Evolutionary conservation across 2,329 filamentous ascomycete genomes (phyloP).

Genomic region (Aureobasidium sp.): DNA sequence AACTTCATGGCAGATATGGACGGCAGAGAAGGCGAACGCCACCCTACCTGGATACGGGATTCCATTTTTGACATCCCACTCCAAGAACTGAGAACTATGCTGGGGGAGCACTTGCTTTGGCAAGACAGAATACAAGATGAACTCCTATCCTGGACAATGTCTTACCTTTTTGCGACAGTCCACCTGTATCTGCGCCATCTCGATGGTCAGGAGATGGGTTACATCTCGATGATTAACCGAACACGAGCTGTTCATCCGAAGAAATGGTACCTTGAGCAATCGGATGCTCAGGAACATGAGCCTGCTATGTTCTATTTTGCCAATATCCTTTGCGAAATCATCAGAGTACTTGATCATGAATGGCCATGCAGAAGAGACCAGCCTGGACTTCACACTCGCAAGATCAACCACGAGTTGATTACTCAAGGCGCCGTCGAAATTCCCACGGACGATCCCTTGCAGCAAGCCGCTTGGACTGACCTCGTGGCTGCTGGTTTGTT

Average conservation of each 20-base stretch:
- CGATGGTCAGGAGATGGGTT: neutral
- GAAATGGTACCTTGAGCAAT: neutral
- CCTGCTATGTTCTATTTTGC: neutral
- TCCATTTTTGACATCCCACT: neutral
- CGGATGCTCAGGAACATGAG: too few species aligned
- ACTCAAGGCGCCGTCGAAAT: neutral
- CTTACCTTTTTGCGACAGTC: neutral
- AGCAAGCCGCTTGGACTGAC: neutral
- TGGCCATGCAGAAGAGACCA: neutral
- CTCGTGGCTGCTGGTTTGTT: neutral
- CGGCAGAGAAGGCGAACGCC: neutral
- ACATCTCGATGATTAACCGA: neutral
- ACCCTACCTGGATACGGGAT: neutral
- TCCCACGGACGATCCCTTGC: neutral
- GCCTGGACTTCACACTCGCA: neutral
- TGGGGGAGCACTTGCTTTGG: conserved; percentile 1
- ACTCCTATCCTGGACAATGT: neutral
- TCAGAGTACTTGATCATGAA: neutral
- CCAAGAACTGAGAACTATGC: neutral
- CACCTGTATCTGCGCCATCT: neutral
- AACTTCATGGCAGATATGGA: neutral
- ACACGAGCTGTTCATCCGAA: neutral
- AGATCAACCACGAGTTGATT: conserved; percentile 4
- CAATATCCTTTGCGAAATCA: neutral
- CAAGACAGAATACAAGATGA: conserved; percentile 1